Evolutionary conservation across 441 rosid genomes (phyloP).

Genomic region (Jatropha podagrica): DNA sequence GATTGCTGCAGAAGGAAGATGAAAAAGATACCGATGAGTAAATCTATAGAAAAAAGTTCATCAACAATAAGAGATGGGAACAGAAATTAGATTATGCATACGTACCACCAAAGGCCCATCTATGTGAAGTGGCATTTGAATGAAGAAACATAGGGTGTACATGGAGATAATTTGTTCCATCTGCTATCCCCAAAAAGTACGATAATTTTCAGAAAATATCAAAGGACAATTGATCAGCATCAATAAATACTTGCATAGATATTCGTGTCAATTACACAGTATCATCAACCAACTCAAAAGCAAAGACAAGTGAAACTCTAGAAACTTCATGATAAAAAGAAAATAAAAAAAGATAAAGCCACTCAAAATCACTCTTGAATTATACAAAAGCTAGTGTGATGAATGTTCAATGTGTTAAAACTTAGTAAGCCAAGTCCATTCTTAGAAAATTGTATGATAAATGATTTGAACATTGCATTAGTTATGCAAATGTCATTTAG

Average conservation of each 20-base stretch:
- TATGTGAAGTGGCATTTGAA: conserved; percentile 98
- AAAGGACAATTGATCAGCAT: conserved; percentile 17
- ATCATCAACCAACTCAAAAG: conserved; percentile 6
- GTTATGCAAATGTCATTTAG: neutral
- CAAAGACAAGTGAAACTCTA: neutral
- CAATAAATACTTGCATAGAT: neutral
- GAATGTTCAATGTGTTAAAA: neutral
- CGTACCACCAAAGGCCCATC: conserved; percentile 99
- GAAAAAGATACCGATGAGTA: conserved; percentile 15
- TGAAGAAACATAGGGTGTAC: conserved; percentile 98
- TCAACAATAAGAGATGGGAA: conserved; percentile 2
- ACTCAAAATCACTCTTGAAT: neutral
- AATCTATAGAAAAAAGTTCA: neutral
- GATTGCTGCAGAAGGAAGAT: conserved; percentile 58
- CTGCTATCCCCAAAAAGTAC: conserved; percentile 32
- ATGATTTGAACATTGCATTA: neutral
- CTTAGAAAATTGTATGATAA: neutral
- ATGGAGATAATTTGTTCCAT: conserved; percentile 75
- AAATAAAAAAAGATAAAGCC: neutral
- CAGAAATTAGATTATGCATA: conserved; percentile 12
- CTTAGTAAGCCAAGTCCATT: neutral
- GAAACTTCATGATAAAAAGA: neutral
- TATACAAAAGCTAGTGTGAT: too few relatives aligned
- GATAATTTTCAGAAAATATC: neutral
- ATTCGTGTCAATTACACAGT: neutral